phyloP scores from a whole-genome alignment of 2,329 filamentous ascomycete genomes.

The Chaetomiaceae sp. region DNA sequence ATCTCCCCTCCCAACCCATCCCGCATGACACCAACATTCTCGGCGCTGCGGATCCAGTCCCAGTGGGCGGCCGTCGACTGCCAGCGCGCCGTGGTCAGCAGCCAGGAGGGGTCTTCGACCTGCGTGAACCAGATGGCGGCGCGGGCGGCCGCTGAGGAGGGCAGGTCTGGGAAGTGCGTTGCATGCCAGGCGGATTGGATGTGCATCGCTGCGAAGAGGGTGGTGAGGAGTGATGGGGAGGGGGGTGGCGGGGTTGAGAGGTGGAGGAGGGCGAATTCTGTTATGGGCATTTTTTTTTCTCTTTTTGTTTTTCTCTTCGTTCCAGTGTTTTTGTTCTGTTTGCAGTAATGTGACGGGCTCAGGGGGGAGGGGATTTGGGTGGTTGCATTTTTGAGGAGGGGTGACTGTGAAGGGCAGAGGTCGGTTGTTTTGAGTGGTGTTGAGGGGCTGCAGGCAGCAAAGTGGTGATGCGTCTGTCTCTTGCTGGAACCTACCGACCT shows the following conservation, averaged over 20 bases:
- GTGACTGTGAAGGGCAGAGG: too few relatives aligned
- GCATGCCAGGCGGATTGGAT: conserved; percentile 40
- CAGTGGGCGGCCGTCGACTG: conserved; percentile 37
- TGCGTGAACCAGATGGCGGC: conserved; percentile 33
- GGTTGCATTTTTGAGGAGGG: too few relatives aligned
- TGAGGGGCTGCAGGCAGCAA: too few relatives aligned
- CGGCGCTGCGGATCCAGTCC: conserved; percentile 40
- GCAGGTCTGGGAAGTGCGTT: conserved; percentile 31
- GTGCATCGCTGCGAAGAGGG: conserved; percentile 30
- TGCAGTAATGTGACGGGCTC: too few relatives aligned
- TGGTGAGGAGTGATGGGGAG: conserved; percentile 23
- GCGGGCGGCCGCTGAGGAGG: conserved; percentile 34
- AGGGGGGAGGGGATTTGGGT: too few relatives aligned
- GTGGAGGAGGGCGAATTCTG: conserved; percentile 37
- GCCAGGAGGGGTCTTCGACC: conserved; percentile 32
- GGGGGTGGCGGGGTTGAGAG: conserved; percentile 17
- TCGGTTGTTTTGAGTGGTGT: too few relatives aligned
- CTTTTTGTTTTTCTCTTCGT: too few relatives aligned
- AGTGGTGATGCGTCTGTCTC: too few relatives aligned
- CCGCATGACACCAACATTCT: conserved; percentile 35
- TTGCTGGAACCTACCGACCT: too few relatives aligned
- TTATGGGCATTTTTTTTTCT: conserved; percentile 39
- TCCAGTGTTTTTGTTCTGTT: too few relatives aligned
- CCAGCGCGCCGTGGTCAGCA: conserved; percentile 45
- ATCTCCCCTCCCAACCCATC: conserved; percentile 1